Percentiles rank a stretch among this genome's conserved stretches.
phyloP scores from a whole-genome alignment of 306 rosid species.

The Quercus bicolor region DNA sequence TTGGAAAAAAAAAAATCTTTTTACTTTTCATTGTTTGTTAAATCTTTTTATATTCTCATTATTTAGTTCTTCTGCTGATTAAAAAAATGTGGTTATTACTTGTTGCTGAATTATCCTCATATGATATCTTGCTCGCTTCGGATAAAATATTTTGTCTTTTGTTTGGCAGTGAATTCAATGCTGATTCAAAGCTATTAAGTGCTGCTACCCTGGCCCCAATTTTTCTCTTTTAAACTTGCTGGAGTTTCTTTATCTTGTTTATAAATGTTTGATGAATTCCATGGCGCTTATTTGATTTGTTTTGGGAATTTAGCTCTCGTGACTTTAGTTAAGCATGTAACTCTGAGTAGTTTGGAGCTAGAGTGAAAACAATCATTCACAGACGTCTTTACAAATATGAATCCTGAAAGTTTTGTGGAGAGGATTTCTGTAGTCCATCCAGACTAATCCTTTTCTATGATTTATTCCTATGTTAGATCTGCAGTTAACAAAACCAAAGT shows the following conservation, averaged over 20 bases:
- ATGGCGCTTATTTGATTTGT: neutral
- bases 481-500: neutral
- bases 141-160: neutral
- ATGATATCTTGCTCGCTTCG: neutral
- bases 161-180: neutral
- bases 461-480: neutral
- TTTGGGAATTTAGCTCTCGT: neutral
- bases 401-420: neutral
- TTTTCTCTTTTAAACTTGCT: neutral
- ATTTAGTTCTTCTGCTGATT: neutral
- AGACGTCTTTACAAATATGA: neutral
- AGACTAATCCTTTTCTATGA: neutral
- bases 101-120: constrained; percentile 2
- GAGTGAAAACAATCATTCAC: neutral
- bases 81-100: neutral
- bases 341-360: neutral
- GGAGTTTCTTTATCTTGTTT: neutral
- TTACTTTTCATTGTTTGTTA: neutral
- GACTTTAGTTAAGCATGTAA: neutral
- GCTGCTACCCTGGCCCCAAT: neutral
- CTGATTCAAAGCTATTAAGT: neutral
- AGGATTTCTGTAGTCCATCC: neutral
- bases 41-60: neutral
- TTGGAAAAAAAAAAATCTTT: neutral
- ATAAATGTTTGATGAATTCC: neutral